These are phyloP conservation scores for Cyphellophora attinorum DNA, from an alignment of 2,329 filamentous ascomycete species.

Conservation along the genomic window DNA sequence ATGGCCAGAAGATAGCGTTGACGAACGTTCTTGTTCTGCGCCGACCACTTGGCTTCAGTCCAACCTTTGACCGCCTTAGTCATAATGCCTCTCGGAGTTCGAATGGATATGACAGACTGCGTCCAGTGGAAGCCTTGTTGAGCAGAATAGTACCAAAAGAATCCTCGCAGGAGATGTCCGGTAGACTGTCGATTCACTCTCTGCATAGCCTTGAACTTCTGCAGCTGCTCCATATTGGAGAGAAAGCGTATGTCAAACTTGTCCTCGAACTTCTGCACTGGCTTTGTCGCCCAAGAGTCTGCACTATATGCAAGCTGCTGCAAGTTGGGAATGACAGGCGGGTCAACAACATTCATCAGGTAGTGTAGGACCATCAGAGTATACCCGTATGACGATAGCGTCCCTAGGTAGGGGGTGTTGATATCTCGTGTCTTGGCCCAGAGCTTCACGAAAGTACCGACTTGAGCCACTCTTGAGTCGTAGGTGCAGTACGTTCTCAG, in stretches of 20 bases:
- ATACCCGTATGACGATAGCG: constrained; percentile 81
- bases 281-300: constrained; percentile 35
- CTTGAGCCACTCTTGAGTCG: constrained; percentile 64
- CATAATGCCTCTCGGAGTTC: constrained; percentile 59
- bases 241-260: constrained; percentile 63
- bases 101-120: constrained; percentile 66
- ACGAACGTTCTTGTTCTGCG: constrained; percentile 53
- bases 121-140: constrained; percentile 65
- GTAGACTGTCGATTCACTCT: constrained; percentile 61
- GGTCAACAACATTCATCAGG: constrained; percentile 68
- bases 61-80: constrained; percentile 73
- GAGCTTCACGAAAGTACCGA: constrained; percentile 80
- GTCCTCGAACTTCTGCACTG: constrained; percentile 45
- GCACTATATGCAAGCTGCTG: constrained; percentile 15
- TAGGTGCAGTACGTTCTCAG: constrained; percentile 74
- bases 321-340: constrained; percentile 77
- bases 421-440: constrained; percentile 82
- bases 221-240: constrained; percentile 63
- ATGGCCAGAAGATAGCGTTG: constrained; percentile 80
- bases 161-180: constrained; percentile 65
- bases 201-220: constrained; percentile 46
- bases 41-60: constrained; percentile 61
- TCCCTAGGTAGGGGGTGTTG: constrained; percentile 78
- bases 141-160: constrained; percentile 72
- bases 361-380: constrained; percentile 90